Percentiles rank a stretch among this genome's conserved stretches.
These are phyloP conservation scores for Thraustochytrium sp. DNA, from an alignment of 352 stramenopile genomes.

Conservation along the genomic window DNA sequence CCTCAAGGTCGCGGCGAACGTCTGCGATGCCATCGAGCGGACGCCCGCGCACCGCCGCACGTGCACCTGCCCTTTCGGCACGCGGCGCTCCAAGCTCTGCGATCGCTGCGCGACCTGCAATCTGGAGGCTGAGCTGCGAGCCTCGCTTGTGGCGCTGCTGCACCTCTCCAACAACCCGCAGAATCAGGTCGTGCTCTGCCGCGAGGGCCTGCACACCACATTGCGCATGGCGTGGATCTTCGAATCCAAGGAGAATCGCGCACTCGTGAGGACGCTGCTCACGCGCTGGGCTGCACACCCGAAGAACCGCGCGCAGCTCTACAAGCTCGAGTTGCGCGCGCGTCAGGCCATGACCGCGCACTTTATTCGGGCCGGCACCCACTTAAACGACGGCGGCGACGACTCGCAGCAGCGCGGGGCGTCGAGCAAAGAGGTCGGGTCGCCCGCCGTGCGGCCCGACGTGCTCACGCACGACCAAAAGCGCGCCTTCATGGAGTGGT, in stretches of 20 bases:
- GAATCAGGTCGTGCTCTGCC: conserved; percentile 23
- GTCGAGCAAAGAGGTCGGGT: no score
- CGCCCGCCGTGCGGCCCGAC: no score
- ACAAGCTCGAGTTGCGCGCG: conserved; percentile 20
- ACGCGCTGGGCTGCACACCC: not conserved
- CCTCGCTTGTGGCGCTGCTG: not conserved
- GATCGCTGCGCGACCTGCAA: not conserved
- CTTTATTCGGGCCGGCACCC: not conserved
- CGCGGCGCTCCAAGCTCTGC: not conserved
- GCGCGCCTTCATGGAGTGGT: conserved; percentile 49
- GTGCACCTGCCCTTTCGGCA: not conserved
- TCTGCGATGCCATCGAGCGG: not conserved
- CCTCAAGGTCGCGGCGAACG: not conserved
- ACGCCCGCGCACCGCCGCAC: not conserved
- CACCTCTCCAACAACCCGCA: not conserved
- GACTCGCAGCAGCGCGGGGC: not conserved
- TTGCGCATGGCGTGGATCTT: conserved; percentile 22
- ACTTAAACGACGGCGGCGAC: not conserved
- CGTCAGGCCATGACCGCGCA: not conserved
- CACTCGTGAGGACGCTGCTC: not conserved
- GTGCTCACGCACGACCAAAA: no score
- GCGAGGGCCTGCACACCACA: not conserved
- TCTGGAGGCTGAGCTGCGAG: not conserved
- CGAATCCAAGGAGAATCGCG: not conserved
- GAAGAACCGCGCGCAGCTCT: not conserved